A percentile compares a stretch with the other conserved stretches of the same genome.
These are phyloP conservation scores for Alternaria rosae DNA, from an alignment of 2,329 filamentous ascomycete species.

Conservation along the genomic window DNA sequence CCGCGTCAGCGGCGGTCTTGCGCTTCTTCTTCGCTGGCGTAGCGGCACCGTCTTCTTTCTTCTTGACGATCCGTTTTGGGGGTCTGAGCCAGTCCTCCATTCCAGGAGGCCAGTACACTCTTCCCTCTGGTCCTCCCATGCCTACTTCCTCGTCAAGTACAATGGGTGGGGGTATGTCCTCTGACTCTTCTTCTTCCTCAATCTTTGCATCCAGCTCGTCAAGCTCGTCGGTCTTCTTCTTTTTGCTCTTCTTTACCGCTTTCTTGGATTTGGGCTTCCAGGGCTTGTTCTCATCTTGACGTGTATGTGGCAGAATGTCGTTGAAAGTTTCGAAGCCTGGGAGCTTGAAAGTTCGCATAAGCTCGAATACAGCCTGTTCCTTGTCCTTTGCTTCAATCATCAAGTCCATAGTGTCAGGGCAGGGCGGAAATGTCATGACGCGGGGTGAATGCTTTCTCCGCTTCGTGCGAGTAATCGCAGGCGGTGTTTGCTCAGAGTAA, in stretches of 20 bases:
- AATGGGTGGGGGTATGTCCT: constrained; percentile 47
- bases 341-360: constrained; percentile 87
- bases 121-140: constrained; percentile 82
- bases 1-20: constrained; percentile 35
- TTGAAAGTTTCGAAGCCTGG: constrained; percentile 79
- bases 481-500: constrained; percentile 81
- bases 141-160: constrained; percentile 74
- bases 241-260: constrained; percentile 55
- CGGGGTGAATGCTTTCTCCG: constrained; percentile 85
- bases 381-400: constrained; percentile 99
- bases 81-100: constrained; percentile 91
- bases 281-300: constrained; percentile 75
- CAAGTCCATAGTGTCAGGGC: constrained; percentile 83
- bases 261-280: constrained; percentile 51
- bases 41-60: constrained; percentile 54
- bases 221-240: constrained; percentile 51
- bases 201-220: constrained; percentile 52
- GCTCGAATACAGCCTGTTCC: constrained; percentile 92
- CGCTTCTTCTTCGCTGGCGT: constrained; percentile 44
- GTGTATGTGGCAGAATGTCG: constrained; percentile 77
- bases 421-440: constrained; percentile 82
- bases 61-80: constrained; percentile 73
- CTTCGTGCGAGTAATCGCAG: constrained; percentile 79
- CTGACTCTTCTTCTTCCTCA: constrained; percentile 48
- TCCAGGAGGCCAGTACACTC: constrained; percentile 89